phyloP scores from a whole-genome alignment of 2,329 filamentous ascomycete species.

The Claviceps maximensis region DNA sequence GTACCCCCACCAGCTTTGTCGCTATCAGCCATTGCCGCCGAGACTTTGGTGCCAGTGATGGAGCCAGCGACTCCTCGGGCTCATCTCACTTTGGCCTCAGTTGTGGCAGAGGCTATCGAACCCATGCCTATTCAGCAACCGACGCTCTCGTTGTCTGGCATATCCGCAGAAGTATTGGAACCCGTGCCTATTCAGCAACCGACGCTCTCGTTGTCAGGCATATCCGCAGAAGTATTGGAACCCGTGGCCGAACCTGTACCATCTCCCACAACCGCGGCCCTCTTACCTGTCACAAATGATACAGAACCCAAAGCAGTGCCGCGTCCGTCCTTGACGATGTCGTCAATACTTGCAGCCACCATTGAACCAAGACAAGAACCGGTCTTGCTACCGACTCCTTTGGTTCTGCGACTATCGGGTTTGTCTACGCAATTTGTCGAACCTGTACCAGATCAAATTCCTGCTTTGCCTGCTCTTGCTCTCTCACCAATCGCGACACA shows the following conservation, averaged over 20 bases:
- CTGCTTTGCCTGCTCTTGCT: slow-evolving; percentile 13
- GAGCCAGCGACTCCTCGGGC: slow-evolving; percentile 10
- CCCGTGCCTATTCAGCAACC: slow-evolving; percentile 9
- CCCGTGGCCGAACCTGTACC: slow-evolving; percentile 15
- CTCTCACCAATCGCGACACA: slow-evolving; percentile 21
- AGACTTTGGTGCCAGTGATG: slow-evolving; percentile 22
- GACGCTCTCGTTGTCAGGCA: slow-evolving; percentile 13
- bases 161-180: slow-evolving; percentile 14
- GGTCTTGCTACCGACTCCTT: slow-evolving; percentile 8
- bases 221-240: slow-evolving; percentile 14
- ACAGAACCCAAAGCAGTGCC: background rate
- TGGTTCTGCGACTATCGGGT: slow-evolving; percentile 20
- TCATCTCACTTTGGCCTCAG: slow-evolving; percentile 17
- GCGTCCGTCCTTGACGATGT: slow-evolving; percentile 15
- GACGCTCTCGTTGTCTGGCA: slow-evolving; percentile 13
- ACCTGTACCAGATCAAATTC: slow-evolving; percentile 17
- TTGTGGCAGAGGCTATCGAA: slow-evolving; percentile 18
- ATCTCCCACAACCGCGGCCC: background rate
- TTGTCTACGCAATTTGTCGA: slow-evolving; percentile 25
- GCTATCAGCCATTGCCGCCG: slow-evolving; percentile 18
- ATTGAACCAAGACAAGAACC: slow-evolving; percentile 24
- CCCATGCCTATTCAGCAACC: slow-evolving; percentile 6
- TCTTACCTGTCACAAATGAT: slow-evolving; percentile 1
- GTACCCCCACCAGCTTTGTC: slow-evolving; percentile 13
- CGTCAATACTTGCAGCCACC: slow-evolving; percentile 17